phyloP scores from a whole-genome alignment of 192 early-diverging fungal genomes.

The Coemansia furcata region DNA sequence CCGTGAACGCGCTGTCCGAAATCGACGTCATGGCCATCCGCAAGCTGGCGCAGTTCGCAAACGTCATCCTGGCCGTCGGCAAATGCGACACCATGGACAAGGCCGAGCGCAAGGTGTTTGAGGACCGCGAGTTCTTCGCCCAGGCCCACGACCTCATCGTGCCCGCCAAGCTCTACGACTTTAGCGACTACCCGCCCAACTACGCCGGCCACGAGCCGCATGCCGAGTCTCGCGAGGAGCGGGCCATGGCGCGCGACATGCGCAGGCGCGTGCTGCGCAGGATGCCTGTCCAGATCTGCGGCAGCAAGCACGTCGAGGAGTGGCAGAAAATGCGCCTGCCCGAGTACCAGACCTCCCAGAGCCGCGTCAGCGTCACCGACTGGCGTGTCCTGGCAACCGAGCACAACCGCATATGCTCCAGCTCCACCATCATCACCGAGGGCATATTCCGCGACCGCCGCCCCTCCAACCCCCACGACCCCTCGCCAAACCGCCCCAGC shows the following conservation, averaged over 20 bases:
- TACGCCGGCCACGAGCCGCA: neutral
- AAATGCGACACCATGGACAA: constrained; percentile 45
- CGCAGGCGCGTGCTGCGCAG: constrained; percentile 2
- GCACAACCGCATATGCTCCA: constrained; percentile 28
- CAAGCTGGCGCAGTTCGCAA: constrained; percentile 25
- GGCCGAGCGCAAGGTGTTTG: constrained; percentile 25
- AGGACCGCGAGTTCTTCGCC: constrained; percentile 19
- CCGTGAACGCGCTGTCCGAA: constrained; percentile 21
- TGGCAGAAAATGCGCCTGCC: constrained; percentile 45
- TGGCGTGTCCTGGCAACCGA: constrained; percentile 33
- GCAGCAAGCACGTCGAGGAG: constrained; percentile 43
- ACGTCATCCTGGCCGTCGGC: constrained; percentile 40
- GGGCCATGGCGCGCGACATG: constrained; percentile 1
- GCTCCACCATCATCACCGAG: constrained; percentile 15
- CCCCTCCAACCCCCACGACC: neutral
- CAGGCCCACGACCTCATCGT: constrained; percentile 9
- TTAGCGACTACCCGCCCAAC: constrained; percentile 15
- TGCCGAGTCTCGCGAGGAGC: constrained; percentile 10
- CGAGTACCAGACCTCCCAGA: constrained; percentile 29
- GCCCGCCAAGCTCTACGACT: constrained; percentile 35
- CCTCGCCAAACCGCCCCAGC: neutral
- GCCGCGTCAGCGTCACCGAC: constrained; percentile 25
- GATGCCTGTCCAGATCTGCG: constrained; percentile 32
- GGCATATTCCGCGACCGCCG: constrained; percentile 31
- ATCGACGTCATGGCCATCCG: constrained; percentile 33